Base-by-base conservation (phyloP, 805 yeast species). In the Kazachstania psychrophila region DNA sequence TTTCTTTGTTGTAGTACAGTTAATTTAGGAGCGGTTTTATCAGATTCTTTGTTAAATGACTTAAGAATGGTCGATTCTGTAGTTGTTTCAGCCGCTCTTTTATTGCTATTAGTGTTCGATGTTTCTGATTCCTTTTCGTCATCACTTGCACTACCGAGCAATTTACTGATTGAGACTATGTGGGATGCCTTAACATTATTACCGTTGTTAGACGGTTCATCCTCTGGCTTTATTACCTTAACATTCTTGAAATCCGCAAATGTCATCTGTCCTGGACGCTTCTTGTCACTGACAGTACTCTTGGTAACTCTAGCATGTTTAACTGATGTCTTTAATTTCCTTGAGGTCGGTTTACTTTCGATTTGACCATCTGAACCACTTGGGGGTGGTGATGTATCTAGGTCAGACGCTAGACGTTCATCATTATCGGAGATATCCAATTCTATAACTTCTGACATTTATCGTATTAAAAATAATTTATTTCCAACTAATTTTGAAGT, bases 171-270 rank as follows among this genome's bases (percentile, higher is more conserved):
- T n/a, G n/a, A n/a, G n/a, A n/a, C n/a, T n/a, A n/a, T n/a, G n/a
- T n/a, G n/a, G n/a, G n/a, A n/a, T n/a, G n/a, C n/a, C n/a, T n/a
- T n/a, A n/a, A n/a, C n/a, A n/a, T n/a, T n/a, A n/a, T n/a, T n/a
- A n/a, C n/a, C n/a, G n/a, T 23, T 12, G 11, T 11, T 17, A 11
- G 19, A 5, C 12, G 25, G 11, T 28, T 32, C 33, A 17, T 13
- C 6, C 5, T 31, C 10, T n/a, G 37, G 23, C 19, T 40, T 42
- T 3, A 50, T 47, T n/a, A 45, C 42, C 30, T 43, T 47, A 12
- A 54, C 45, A 34, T 44, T 43, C 23, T 49, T 47, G 34, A 52
- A 56, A 38, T 56, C 61, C 24, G 45, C 49, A 35, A 56, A 51
- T 1, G 57, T 52, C 45, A 47, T 39, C 36, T 56, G 61, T 6